A percentile compares a stretch with the other conserved stretches of the same genome.
phyloP scores from a whole-genome alignment of 1,284 basidiomycete genomes.

The Fomitiporia mediterranea region DNA sequence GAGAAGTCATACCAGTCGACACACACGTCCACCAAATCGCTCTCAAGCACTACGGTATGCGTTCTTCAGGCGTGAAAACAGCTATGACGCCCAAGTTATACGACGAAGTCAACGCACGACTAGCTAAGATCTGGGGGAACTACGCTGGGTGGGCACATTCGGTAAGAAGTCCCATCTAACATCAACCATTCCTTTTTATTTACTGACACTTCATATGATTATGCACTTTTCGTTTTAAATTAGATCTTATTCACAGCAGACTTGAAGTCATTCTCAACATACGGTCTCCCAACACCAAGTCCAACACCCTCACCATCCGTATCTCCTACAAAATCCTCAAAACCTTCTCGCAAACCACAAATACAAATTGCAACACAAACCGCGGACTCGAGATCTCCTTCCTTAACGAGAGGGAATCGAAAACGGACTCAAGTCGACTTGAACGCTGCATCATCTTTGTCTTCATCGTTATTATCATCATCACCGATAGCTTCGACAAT shows the following conservation, averaged over 20 bases:
- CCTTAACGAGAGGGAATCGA: conserved; percentile 15
- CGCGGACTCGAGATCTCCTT: neutral
- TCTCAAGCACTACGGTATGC: conserved; percentile 75
- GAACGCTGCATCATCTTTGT: neutral
- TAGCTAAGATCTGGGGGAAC: conserved; percentile 71
- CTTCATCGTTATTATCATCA: too few relatives aligned
- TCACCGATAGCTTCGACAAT: too few relatives aligned
- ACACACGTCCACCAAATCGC: conserved; percentile 91
- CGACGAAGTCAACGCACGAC: conserved; percentile 65
- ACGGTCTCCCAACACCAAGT: conserved; percentile 34
- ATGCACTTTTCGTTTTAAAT: conserved; percentile 29
- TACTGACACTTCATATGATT: conserved; percentile 41
- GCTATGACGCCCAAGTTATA: conserved; percentile 77
- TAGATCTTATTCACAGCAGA: conserved; percentile 49
- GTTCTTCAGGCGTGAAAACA: conserved; percentile 40
- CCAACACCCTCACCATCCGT: conserved; percentile 24
- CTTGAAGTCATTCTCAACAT: conserved; percentile 44
- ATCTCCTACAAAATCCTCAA: conserved; percentile 22
- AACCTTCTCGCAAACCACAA: too few relatives aligned
- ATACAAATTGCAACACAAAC: neutral
- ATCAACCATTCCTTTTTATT: conserved; percentile 21
- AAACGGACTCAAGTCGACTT: neutral
- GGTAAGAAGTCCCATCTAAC: conserved; percentile 35
- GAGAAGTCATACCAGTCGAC: conserved; percentile 85
- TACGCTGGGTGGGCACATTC: conserved; percentile 93